Evolutionary conservation across 2,329 filamentous ascomycete genomes (phyloP).

Genomic region (Hymenoscyphus linearis): DNA sequence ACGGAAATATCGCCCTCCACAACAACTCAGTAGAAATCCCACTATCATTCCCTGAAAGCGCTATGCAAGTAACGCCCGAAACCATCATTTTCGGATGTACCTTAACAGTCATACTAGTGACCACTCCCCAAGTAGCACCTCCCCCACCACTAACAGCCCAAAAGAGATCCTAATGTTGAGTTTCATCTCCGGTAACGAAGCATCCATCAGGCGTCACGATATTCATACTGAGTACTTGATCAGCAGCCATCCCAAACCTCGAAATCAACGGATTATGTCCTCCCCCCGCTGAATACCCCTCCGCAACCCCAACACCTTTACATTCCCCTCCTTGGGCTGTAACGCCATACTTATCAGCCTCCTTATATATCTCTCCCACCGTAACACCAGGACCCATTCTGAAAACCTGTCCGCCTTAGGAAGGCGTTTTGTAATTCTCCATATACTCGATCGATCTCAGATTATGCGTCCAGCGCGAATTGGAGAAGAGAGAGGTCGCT

Average conservation of each 20-base stretch:
- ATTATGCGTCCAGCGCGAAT: constrained; percentile 43
- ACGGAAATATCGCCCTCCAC: not conserved
- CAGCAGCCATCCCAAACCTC: constrained; percentile 51
- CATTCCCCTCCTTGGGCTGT: constrained; percentile 47
- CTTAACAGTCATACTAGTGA: constrained; percentile 3
- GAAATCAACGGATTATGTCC: constrained; percentile 52
- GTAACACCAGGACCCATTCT: constrained; percentile 38
- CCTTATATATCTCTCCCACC: constrained; percentile 38
- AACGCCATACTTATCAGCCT: constrained; percentile 39
- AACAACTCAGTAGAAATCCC: not conserved
- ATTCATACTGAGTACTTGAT: constrained; percentile 54
- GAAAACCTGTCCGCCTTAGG: constrained; percentile 34
- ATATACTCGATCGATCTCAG: constrained; percentile 37
- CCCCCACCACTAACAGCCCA: constrained; percentile 59
- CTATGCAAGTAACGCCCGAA: not conserved
- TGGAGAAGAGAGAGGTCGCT: not conserved
- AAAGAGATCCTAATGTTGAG: constrained; percentile 52
- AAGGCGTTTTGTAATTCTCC: constrained; percentile 30
- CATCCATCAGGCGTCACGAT: constrained; percentile 48
- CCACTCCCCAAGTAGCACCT: constrained; percentile 50
- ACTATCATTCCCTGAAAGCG: not conserved
- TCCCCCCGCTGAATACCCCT: constrained; percentile 54
- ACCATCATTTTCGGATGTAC: constrained; percentile 1
- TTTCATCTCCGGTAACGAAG: constrained; percentile 44
- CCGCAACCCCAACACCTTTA: constrained; percentile 9